A percentile compares a stretch with the other conserved stretches of the same genome.
These are phyloP conservation scores for Exobasidium cylindrosporum DNA, from an alignment of 1,284 basidiomycete genomes.

Conservation along the genomic window DNA sequence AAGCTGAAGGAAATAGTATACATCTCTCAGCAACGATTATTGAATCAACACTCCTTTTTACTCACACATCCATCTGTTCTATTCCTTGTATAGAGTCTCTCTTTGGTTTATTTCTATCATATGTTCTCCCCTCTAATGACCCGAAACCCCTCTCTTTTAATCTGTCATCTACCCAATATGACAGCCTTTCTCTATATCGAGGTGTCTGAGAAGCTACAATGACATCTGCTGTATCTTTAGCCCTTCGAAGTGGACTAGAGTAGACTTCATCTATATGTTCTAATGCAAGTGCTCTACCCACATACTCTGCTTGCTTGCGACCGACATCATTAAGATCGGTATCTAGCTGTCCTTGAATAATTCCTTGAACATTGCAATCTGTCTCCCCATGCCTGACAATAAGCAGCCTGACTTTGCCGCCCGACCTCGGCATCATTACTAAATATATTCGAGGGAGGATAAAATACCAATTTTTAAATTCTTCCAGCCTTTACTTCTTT, in stretches of 20 bases:
- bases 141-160: constrained; percentile 49
- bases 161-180: constrained; percentile 33
- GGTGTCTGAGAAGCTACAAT: constrained; percentile 20
- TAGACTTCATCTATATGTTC: constrained; percentile 41
- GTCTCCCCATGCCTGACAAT: constrained; percentile 53
- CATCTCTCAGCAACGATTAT: background rate
- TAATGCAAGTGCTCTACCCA: constrained; percentile 29
- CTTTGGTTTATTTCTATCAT: constrained; percentile 28
- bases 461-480: too few species aligned
- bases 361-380: constrained; percentile 44
- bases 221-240: constrained; percentile 21
- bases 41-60: constrained; percentile 3
- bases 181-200: background rate
- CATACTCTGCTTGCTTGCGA: constrained; percentile 35
- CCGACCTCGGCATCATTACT: background rate
- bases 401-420: constrained; percentile 18
- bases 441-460: too few species aligned
- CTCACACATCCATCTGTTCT: constrained; percentile 28
- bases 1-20: background rate
- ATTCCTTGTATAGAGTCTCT: constrained; percentile 44
- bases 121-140: constrained; percentile 42
- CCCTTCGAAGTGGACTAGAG: constrained; percentile 39
- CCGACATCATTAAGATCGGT: constrained; percentile 45
- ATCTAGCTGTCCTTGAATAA: constrained; percentile 53
- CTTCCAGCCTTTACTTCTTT: too few species aligned